Base-by-base conservation (phyloP, 2,329 filamentous ascomycete genomes). In the Penicillium sp. region DNA sequence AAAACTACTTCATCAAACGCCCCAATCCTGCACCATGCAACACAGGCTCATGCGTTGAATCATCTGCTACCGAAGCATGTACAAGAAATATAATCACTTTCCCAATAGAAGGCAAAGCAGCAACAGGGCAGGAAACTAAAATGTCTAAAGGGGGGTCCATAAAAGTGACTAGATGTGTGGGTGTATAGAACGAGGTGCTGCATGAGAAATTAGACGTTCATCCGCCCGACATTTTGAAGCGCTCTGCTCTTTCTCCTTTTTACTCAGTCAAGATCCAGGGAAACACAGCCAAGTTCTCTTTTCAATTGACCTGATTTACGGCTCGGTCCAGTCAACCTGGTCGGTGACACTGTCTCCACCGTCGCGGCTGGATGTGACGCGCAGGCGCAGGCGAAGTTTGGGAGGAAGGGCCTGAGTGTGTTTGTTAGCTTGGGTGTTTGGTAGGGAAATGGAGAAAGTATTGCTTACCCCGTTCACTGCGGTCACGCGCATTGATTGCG, bases 281-380 rank as follows among this genome's bases (percentile, higher is more conserved):
- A 38, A 22, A 10, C 35, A 38, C 20, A 20, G 16, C 35, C 20
- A 9, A 38, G 35, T 20, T 20, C 16, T 38, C 16, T 38, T 20
- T 27, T 41, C 39, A 25, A 27, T 24, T 25, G 20, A 27, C 16
- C 22, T 39, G 22, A 27, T 42, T 61, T 53, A 70, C 41, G 90
- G 86, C 74, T 99, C 94, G 27, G 89, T 87, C 94, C 94, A 99
- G 76, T 96, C 95, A 52, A 97, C 91, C 74, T 97, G 92, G 67
- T 99, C 94, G 69, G 88, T 87, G 16, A 95, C 80, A 56, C 87
- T 81, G 46, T 85, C 85, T 22, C 79, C 83, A 51, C 83, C 81
- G 51, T 87, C 84, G 70, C 88, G 88, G 30, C 82, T 77, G 70
- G 91, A 97, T 51, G 83, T 85, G 65, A 99, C 83, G 74, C 91